These are phyloP conservation scores for Neurospora sp. DNA, from an alignment of 495 filamentous ascomycete genomes.

Conservation along the genomic window DNA sequence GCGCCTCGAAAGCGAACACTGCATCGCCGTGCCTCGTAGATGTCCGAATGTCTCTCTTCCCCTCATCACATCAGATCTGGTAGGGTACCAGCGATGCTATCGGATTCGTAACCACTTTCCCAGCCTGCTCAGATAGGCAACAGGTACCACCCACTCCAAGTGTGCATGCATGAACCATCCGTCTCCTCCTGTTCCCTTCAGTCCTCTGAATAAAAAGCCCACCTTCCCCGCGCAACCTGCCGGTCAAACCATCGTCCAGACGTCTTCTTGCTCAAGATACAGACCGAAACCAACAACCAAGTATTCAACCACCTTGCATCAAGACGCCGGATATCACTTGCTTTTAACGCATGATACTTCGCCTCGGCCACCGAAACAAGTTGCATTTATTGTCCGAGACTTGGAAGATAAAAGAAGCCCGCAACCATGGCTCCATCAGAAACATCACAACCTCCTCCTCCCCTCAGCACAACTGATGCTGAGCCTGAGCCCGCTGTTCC, in stretches of 20 bases:
- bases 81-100: neutral
- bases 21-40: neutral
- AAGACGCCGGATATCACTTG: neutral
- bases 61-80: neutral
- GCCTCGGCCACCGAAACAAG: neutral
- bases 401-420: neutral
- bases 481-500: conserved; percentile 3
- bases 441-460: neutral
- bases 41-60: neutral
- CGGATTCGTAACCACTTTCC: neutral
- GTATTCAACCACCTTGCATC: neutral
- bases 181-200: neutral
- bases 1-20: neutral
- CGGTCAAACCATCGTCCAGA: neutral
- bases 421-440: conserved; percentile 5
- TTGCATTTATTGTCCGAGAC: neutral
- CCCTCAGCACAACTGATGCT: neutral
- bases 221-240: neutral
- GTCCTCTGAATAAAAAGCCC: neutral
- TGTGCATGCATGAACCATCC: neutral
- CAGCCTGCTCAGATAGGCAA: neutral
- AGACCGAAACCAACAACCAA: neutral
- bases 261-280: neutral
- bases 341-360: neutral
- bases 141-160: neutral